phyloP scores from a whole-genome alignment of 495 filamentous ascomycete genomes.

The Neurospora discreta region DNA sequence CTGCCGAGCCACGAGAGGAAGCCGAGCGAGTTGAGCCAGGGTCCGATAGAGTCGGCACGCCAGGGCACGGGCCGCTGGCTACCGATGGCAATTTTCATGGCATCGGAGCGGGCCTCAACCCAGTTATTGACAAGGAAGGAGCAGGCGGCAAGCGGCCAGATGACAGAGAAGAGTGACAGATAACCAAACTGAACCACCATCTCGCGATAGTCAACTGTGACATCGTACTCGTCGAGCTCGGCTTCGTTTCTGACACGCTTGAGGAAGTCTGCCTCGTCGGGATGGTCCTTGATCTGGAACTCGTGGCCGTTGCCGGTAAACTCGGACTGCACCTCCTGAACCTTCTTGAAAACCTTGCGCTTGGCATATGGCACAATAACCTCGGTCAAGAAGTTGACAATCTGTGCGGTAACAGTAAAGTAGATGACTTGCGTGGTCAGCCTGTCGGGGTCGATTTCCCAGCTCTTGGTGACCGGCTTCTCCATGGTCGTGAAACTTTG shows the following conservation, averaged over 20 bases:
- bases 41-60: constrained; percentile 85
- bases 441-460: constrained; percentile 74
- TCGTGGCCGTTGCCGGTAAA: constrained; percentile 31
- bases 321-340: constrained; percentile 57
- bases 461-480: constrained; percentile 56
- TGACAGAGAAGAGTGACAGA: constrained; percentile 81
- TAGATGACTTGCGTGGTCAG: constrained; percentile 92
- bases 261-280: constrained; percentile 70
- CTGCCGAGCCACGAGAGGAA: constrained; percentile 90
- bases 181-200: constrained; percentile 91
- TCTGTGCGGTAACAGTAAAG: constrained; percentile 91
- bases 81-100: constrained; percentile 86
- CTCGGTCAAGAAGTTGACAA: constrained; percentile 79
- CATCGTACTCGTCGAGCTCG: constrained; percentile 77
- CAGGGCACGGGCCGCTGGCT: constrained; percentile 80
- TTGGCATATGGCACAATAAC: constrained; percentile 78
- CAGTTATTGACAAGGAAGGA: constrained; percentile 95
- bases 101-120: constrained; percentile 87
- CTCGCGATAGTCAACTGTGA: constrained; percentile 78
- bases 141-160: constrained; percentile 81
- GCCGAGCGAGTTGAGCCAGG: constrained; percentile 78
- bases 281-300: constrained; percentile 40
- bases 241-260: constrained; percentile 74
- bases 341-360: constrained; percentile 58
- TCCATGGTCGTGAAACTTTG: constrained; percentile 63